phyloP scores from a whole-genome alignment of 352 stramenopile species.

The Pythium plurisporium region DNA sequence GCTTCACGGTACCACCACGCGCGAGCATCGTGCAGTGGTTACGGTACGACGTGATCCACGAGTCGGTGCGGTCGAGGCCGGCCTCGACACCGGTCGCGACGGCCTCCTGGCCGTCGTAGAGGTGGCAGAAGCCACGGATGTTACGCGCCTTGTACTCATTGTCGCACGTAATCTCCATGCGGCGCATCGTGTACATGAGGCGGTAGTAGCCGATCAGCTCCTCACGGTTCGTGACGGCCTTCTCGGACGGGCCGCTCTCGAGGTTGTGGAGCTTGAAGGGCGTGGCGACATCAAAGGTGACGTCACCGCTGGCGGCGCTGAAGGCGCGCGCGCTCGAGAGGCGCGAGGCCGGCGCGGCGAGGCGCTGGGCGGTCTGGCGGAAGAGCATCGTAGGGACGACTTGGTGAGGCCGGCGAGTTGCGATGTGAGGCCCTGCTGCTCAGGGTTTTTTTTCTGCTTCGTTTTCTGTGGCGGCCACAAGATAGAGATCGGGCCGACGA shows the following conservation, averaged over 20 bases:
- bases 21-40: slow-evolving; percentile 98
- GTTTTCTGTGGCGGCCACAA: slow-evolving; percentile 29
- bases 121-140: slow-evolving; percentile 99
- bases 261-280: slow-evolving; percentile 84
- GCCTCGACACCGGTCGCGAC: slow-evolving; percentile 97
- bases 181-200: slow-evolving; percentile 99
- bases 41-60: slow-evolving; percentile 99
- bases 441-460: slow-evolving; percentile 43
- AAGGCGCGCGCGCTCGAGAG: slow-evolving; percentile 42
- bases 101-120: slow-evolving; percentile 99
- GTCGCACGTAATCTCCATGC: slow-evolving; percentile 99
- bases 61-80: slow-evolving; percentile 92
- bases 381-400: slow-evolving; percentile 40
- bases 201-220: slow-evolving; percentile 97
- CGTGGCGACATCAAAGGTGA: slow-evolving; percentile 64
- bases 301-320: slow-evolving; percentile 51
- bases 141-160: slow-evolving; percentile 99
- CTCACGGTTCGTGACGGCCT: slow-evolving; percentile 89
- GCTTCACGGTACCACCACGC: slow-evolving; percentile 91
- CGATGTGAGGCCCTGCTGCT: slow-evolving; percentile 21
- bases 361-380: slow-evolving; percentile 47
- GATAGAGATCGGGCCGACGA: slow-evolving; percentile 6
- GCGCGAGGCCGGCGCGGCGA: slow-evolving; percentile 27
- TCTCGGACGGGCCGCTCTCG: slow-evolving; percentile 56
- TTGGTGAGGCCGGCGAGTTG: background rate